Evolutionary conservation across 805 yeast genomes (phyloP).

Genomic region (Alloascoidea africana): DNA sequence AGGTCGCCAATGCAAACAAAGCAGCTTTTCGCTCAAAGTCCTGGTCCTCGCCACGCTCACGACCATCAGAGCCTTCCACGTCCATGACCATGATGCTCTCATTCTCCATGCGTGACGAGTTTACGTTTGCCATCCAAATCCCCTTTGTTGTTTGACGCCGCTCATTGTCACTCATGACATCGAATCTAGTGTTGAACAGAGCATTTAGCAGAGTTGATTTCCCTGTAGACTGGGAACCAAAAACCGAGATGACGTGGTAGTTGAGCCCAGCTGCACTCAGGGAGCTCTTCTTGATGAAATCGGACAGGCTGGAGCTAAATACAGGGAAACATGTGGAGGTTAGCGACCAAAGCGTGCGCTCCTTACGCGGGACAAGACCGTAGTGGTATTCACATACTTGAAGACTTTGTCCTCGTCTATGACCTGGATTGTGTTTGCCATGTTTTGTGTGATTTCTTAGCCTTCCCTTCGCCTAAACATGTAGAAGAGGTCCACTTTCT

Average conservation of each 20-base stretch:
- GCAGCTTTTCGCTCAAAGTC: slow-evolving; percentile 97
- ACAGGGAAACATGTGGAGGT: too few species aligned
- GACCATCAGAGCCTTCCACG: slow-evolving; percentile 96
- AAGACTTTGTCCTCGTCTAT: slow-evolving; percentile 37
- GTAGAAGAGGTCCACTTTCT: too few species aligned
- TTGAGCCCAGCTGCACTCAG: slow-evolving; percentile 38
- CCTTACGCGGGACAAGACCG: too few species aligned
- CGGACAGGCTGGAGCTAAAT: too few species aligned
- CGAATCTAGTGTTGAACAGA: slow-evolving; percentile 74
- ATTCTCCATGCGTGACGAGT: too few species aligned
- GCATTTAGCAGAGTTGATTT: slow-evolving; percentile 82
- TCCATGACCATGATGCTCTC: slow-evolving; percentile 77
- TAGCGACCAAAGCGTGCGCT: too few species aligned
- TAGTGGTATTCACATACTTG: slow-evolving; percentile 16
- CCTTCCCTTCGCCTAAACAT: too few species aligned
- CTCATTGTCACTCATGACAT: slow-evolving; percentile 81
- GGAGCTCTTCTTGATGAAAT: slow-evolving; percentile 21
- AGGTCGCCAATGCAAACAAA: slow-evolving; percentile 80
- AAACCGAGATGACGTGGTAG: slow-evolving; percentile 87
- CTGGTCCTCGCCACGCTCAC: slow-evolving; percentile 96
- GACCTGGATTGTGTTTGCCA: too few species aligned
- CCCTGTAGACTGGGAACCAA: slow-evolving; percentile 95
- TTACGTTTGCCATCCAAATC: slow-evolving; percentile 62
- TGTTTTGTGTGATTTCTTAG: too few species aligned
- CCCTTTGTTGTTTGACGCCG: slow-evolving; percentile 90